phyloP scores from a whole-genome alignment of 2,329 filamentous ascomycete species.

The Claviceps pusilla region DNA sequence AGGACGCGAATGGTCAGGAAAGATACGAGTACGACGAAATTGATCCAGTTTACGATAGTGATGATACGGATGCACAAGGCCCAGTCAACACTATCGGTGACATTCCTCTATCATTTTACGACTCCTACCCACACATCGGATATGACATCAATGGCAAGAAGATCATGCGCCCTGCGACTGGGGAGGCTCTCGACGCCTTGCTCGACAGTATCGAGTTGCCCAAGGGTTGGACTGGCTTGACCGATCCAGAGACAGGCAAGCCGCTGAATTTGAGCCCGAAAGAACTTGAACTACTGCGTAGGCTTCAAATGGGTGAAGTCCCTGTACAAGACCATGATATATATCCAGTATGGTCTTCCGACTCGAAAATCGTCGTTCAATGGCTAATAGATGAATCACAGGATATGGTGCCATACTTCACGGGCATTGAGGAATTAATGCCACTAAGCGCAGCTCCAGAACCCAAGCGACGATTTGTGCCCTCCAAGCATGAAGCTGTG shows the following conservation, averaged over 20 bases:
- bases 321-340: slow-evolving; percentile 82
- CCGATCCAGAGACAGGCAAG: slow-evolving; percentile 86
- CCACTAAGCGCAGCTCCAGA: slow-evolving; percentile 87
- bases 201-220: slow-evolving; percentile 94
- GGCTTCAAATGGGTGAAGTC: slow-evolving; percentile 77
- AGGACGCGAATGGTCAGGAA: slow-evolving; percentile 77
- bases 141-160: slow-evolving; percentile 99
- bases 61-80: slow-evolving; percentile 73
- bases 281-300: slow-evolving; percentile 75
- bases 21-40: slow-evolving; percentile 91
- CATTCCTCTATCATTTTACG: slow-evolving; percentile 89
- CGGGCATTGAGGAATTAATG: slow-evolving; percentile 81
- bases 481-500: slow-evolving; percentile 94
- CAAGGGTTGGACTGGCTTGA: slow-evolving; percentile 92
- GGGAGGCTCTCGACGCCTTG: slow-evolving; percentile 81
- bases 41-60: slow-evolving; percentile 87
- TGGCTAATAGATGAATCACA: slow-evolving; percentile 14
- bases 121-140: slow-evolving; percentile 93
- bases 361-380: not conserved
- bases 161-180: slow-evolving; percentile 89
- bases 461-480: slow-evolving; percentile 86
- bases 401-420: slow-evolving; percentile 89
- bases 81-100: slow-evolving; percentile 85
- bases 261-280: slow-evolving; percentile 75
- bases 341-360: slow-evolving; percentile 50